These are phyloP conservation scores for Podaxis mareebaensis DNA, from an alignment of 768 basidiomycete species.

Conservation along the genomic window DNA sequence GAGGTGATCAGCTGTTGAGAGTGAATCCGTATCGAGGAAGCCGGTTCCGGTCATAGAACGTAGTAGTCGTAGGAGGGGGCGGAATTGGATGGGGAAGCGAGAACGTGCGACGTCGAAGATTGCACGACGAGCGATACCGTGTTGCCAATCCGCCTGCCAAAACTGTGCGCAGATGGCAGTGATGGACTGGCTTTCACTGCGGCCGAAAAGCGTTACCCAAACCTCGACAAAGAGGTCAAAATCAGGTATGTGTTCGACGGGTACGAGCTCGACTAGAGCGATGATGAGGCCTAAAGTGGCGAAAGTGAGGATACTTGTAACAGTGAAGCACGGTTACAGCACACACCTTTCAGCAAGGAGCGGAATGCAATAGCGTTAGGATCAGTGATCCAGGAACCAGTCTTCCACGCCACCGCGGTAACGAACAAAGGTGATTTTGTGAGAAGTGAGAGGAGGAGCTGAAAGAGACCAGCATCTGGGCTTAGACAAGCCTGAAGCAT, in stretches of 20 bases:
- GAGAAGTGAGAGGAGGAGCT: conserved; percentile 54
- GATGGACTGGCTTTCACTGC: conserved; percentile 67
- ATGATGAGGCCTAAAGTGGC: conserved; percentile 67
- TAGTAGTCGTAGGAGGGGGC: conserved; percentile 68
- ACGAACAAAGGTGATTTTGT: conserved; percentile 78
- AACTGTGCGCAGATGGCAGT: conserved; percentile 75
- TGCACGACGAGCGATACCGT: conserved; percentile 67
- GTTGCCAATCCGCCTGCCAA: conserved; percentile 79
- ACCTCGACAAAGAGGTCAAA: conserved; percentile 71
- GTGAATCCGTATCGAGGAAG: conserved; percentile 72
- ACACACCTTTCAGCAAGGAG: conserved; percentile 80
- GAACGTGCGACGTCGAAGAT: conserved; percentile 82
- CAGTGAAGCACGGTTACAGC: neutral
- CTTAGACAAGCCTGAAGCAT: conserved; percentile 62
- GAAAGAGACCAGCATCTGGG: conserved; percentile 61
- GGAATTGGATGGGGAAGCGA: conserved; percentile 80
- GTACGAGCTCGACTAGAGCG: conserved; percentile 70
- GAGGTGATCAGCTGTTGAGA: conserved; percentile 50
- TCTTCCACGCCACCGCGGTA: conserved; percentile 67
- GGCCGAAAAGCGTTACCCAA: conserved; percentile 79
- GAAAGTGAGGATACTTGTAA: conserved; percentile 3
- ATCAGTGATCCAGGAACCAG: conserved; percentile 67
- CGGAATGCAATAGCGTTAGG: conserved; percentile 80
- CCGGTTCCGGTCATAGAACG: conserved; percentile 77
- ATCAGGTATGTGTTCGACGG: conserved; percentile 75